Conservation (phyloP, 2,329 filamentous ascomycete genomes). For the Penicillium sp. region DNA sequence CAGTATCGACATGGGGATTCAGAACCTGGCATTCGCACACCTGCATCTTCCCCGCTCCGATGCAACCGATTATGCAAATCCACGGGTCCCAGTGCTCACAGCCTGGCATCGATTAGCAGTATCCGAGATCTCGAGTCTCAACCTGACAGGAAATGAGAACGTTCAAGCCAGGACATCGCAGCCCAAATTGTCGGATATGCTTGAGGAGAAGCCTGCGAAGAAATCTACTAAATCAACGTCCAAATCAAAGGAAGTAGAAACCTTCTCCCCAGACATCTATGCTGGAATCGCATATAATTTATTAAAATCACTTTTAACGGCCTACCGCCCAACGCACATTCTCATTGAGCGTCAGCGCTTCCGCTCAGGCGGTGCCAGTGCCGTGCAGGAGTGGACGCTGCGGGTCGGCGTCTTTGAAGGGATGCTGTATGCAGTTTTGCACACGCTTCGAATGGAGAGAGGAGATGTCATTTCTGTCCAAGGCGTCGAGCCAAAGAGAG, state of each 20-base stretch:
- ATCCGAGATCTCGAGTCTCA: conserved; percentile 22
- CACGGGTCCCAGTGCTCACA: conserved; percentile 24
- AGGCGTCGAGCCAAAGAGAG: conserved; percentile 56
- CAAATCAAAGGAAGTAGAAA: conserved; percentile 17
- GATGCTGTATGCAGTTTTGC: conserved; percentile 73
- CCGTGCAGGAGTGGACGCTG: conserved; percentile 79
- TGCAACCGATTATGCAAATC: not conserved
- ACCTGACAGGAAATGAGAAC: not conserved
- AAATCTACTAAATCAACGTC: not conserved
- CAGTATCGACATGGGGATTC: conserved; percentile 83
- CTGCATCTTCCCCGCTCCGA: conserved; percentile 42
- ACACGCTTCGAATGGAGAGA: conserved; percentile 54
- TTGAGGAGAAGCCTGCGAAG: not conserved
- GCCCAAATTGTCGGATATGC: not conserved
- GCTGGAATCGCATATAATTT: conserved; percentile 59
- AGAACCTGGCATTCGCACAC: conserved; percentile 75
- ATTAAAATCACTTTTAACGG: conserved; percentile 50
- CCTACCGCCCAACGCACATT: conserved; percentile 64
- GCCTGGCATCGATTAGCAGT: conserved; percentile 47
- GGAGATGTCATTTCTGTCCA: conserved; percentile 40
- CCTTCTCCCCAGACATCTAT: conserved; percentile 56
- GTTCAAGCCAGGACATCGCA: not conserved
- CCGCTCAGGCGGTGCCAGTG: conserved; percentile 63
- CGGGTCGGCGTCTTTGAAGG: conserved; percentile 79
- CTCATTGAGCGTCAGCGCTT: conserved; percentile 69